Conservation (phyloP, 768 basidiomycete species). For the Stropharia rugosoannulata region DNA sequence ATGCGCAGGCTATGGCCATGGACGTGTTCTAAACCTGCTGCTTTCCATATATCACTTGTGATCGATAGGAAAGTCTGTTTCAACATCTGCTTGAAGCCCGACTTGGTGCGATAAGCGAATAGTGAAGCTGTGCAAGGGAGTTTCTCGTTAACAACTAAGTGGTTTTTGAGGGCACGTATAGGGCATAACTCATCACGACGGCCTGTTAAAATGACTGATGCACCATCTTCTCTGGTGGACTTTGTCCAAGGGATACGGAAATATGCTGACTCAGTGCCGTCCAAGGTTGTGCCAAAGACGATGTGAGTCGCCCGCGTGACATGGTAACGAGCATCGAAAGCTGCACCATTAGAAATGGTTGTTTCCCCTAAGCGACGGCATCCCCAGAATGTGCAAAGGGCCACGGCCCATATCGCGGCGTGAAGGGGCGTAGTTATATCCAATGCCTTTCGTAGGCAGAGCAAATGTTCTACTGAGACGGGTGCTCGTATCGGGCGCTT, state of each 20-base stretch:
- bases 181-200: too few relatives aligned
- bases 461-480: constrained; percentile 33
- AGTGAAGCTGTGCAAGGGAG: not conserved
- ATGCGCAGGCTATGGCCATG: constrained; percentile 28
- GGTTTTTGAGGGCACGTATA: not conserved
- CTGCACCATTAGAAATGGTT: constrained; percentile 9
- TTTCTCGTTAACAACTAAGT: not conserved
- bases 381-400: constrained; percentile 33
- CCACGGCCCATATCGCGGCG: constrained; percentile 34
- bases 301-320: not conserved
- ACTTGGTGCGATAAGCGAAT: constrained; percentile 11
- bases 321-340: not conserved
- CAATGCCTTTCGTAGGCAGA: constrained; percentile 17
- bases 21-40: constrained; percentile 5
- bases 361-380: constrained; percentile 28
- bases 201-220: too few relatives aligned
- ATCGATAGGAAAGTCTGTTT: constrained; percentile 5
- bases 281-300: too few relatives aligned
- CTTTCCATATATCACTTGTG: constrained; percentile 8
- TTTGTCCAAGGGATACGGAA: too few relatives aligned
- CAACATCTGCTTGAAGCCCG: not conserved
- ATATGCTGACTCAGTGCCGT: too few relatives aligned
- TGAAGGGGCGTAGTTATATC: constrained; percentile 24
- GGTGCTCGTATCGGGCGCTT: constrained; percentile 24
- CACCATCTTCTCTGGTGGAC: too few relatives aligned